These are phyloP conservation scores for Aureobasidium sp. DNA, from an alignment of 2,329 filamentous ascomycete genomes.

Conservation along the genomic window DNA sequence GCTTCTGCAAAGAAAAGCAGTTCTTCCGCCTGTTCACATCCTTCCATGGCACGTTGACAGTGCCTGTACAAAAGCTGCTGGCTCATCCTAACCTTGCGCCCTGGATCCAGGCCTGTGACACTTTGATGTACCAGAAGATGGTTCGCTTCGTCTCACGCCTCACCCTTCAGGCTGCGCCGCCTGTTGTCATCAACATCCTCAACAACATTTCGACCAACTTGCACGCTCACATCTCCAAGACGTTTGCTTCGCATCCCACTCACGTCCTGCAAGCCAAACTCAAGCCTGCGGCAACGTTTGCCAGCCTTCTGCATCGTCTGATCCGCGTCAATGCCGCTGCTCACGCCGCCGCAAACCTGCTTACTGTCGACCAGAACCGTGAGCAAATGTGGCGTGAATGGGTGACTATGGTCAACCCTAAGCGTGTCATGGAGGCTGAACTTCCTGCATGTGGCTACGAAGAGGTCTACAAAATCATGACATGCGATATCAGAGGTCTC, in stretches of 20 bases:
- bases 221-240: conserved; percentile 71
- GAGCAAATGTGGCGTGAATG: conserved; percentile 96
- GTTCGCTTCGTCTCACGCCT: conserved; percentile 84
- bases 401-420: conserved; percentile 54
- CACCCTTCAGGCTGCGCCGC: conserved; percentile 83
- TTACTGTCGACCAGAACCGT: conserved; percentile 79
- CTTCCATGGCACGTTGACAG: conserved; percentile 92
- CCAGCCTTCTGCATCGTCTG: conserved; percentile 74
- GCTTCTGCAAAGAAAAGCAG: conserved; percentile 92
- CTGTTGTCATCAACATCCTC: conserved; percentile 76
- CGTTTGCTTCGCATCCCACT: conserved; percentile 73
- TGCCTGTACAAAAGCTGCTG: conserved; percentile 90
- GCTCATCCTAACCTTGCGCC: conserved; percentile 69
- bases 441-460: conserved; percentile 47
- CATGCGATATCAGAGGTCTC: conserved; percentile 58
- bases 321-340: conserved; percentile 88
- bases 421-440: conserved; percentile 49
- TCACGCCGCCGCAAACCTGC: conserved; percentile 86
- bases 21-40: conserved; percentile 93
- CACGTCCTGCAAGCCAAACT: conserved; percentile 85
- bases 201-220: conserved; percentile 77
- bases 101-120: conserved; percentile 95
- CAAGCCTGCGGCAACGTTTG: conserved; percentile 80
- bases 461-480: conserved; percentile 48
- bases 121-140: conserved; percentile 94